These are phyloP conservation scores for Penicillium soppii DNA, from an alignment of 495 filamentous ascomycete genomes.

Conservation along the genomic window DNA sequence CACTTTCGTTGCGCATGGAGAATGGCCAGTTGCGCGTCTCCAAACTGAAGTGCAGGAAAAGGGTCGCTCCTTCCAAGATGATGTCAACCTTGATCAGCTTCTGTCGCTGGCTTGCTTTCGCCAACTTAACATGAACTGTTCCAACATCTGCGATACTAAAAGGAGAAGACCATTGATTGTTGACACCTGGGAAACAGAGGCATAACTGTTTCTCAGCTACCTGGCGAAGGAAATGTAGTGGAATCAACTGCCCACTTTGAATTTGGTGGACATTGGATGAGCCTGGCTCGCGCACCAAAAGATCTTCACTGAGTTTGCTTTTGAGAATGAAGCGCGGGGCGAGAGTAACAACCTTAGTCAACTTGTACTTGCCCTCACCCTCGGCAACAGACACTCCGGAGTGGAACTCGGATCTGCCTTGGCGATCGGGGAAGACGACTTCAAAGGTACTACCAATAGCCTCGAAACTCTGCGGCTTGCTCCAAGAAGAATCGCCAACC, in stretches of 20 bases:
- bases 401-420: slow-evolving; percentile 78
- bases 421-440: slow-evolving; percentile 71
- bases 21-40: slow-evolving; percentile 97
- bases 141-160: slow-evolving; percentile 96
- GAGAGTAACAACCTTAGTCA: slow-evolving; percentile 93
- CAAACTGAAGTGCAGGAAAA: slow-evolving; percentile 87
- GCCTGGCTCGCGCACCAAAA: slow-evolving; percentile 84
- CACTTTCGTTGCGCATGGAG: slow-evolving; percentile 96
- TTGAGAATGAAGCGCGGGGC: slow-evolving; percentile 91
- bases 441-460: slow-evolving; percentile 93
- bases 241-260: slow-evolving; percentile 71
- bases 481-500: slow-evolving; percentile 88
- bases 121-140: slow-evolving; percentile 87
- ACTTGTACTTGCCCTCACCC: slow-evolving; percentile 95
- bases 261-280: slow-evolving; percentile 79
- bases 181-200: slow-evolving; percentile 89
- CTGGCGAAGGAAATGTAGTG: slow-evolving; percentile 82
- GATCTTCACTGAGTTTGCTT: slow-evolving; percentile 83
- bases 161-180: slow-evolving; percentile 97
- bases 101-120: slow-evolving; percentile 85
- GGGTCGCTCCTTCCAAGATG: slow-evolving; percentile 84
- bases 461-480: slow-evolving; percentile 95
- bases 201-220: slow-evolving; percentile 81
- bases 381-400: slow-evolving; percentile 83
- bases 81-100: slow-evolving; percentile 84